Percentiles rank a stretch among this genome's conserved stretches.
Evolutionary conservation across 2,329 filamentous ascomycete genomes (phyloP).

Genomic region (Didymella glomerata): DNA sequence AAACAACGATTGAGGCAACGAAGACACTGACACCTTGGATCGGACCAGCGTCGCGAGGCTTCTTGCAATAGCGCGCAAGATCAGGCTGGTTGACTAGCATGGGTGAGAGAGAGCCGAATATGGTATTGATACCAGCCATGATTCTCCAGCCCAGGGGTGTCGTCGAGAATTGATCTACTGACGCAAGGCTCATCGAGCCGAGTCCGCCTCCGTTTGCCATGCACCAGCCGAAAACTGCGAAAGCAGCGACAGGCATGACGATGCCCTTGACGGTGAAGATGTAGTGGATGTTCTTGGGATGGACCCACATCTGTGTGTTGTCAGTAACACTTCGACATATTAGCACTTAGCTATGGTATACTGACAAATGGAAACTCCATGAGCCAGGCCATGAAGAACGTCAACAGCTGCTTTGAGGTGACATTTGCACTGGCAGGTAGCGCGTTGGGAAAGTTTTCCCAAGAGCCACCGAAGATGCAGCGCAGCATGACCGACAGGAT

Average conservation of each 20-base stretch:
- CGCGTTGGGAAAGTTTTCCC: conserved; percentile 45
- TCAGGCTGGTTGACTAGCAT: conserved; percentile 56
- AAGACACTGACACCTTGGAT: conserved; percentile 51
- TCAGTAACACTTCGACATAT: background rate
- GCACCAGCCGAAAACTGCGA: conserved; percentile 49
- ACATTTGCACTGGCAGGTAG: conserved; percentile 41
- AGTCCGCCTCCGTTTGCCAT: conserved; percentile 48
- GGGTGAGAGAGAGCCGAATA: conserved; percentile 53
- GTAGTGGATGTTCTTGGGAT: conserved; percentile 43
- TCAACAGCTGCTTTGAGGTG: conserved; percentile 45
- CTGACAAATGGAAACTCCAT: conserved; percentile 43
- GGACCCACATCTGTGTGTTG: conserved; percentile 36
- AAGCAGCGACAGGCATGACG: conserved; percentile 46
- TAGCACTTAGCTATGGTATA: background rate
- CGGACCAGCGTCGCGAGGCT: conserved; percentile 38
- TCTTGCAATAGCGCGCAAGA: conserved; percentile 52
- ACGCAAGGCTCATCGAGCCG: conserved; percentile 25
- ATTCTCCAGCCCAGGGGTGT: conserved; percentile 48
- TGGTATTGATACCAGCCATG: conserved; percentile 55
- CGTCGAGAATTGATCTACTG: conserved; percentile 14
- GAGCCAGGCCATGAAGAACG: conserved; percentile 45
- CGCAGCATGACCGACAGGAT: conserved; percentile 50
- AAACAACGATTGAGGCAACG: conserved; percentile 51
- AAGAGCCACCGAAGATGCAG: conserved; percentile 52
- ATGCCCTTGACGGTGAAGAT: conserved; percentile 41